A percentile compares a stretch with the other conserved stretches of the same genome.
Evolutionary conservation across 345 rosid species (phyloP).

Genomic region (Boechera retrofracta): DNA sequence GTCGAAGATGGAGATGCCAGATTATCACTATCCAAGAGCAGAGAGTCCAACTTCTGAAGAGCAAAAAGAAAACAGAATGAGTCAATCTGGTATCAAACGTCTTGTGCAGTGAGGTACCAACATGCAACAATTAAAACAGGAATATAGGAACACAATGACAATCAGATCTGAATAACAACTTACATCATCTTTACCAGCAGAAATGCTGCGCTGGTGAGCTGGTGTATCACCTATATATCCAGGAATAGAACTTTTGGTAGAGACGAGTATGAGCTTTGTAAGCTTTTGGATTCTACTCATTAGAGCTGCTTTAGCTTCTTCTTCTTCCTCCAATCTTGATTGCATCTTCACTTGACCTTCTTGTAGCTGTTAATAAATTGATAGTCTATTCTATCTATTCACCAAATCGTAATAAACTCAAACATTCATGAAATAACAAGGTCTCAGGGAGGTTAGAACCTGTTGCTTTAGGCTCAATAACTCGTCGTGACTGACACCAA

Average conservation of each 20-base stretch:
- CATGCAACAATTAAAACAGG: constrained; percentile 1
- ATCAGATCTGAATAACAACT: constrained; percentile 41
- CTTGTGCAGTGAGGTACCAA: constrained; percentile 10
- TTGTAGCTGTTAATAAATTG: constrained; percentile 63
- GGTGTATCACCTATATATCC: constrained; percentile 67
- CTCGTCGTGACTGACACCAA: constrained; percentile 94
- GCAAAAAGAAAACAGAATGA: constrained; percentile 30
- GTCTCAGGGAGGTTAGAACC: constrained; percentile 51
- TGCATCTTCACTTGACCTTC: constrained; percentile 99
- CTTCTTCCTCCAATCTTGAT: constrained; percentile 98
- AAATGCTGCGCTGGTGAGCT: constrained; percentile 68
- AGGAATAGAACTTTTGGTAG: constrained; percentile 84
- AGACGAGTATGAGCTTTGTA: constrained; percentile 97
- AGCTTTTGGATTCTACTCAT: constrained; percentile 98
- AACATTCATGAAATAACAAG: constrained; percentile 14
- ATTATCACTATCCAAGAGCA: constrained; percentile 65
- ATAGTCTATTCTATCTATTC: constrained; percentile 16
- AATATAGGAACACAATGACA: background rate
- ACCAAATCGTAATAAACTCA: constrained; percentile 22
- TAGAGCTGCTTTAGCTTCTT: constrained; percentile 99
- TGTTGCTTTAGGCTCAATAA: constrained; percentile 82
- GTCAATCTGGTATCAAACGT: constrained; percentile 1
- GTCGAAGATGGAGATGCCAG: constrained; percentile 58
- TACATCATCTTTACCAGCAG: constrained; percentile 77
- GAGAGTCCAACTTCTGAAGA: constrained; percentile 65